Percentiles rank a stretch among this genome's conserved stretches.
Evolutionary conservation across 2,329 filamentous ascomycete genomes (phyloP).

Genomic region (Ophiostoma sp.): DNA sequence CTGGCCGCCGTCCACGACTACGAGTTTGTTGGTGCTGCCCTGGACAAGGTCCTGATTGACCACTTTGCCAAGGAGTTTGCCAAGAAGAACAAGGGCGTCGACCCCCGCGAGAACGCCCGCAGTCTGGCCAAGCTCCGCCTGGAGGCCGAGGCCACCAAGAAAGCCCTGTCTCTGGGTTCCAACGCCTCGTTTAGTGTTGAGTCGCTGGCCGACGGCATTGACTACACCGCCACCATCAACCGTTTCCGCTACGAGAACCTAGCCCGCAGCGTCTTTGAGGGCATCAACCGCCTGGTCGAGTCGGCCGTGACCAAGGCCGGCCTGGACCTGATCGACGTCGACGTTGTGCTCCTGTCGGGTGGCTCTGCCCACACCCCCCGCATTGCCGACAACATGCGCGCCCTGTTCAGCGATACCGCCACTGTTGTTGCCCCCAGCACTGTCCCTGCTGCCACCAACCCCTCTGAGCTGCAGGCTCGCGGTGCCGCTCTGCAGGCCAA

Average conservation of each 20-base stretch:
- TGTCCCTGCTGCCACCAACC: constrained; percentile 74
- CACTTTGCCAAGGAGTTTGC: constrained; percentile 98
- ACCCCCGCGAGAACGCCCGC: constrained; percentile 75
- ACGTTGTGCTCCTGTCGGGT: constrained; percentile 89
- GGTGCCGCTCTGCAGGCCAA: constrained; percentile 94
- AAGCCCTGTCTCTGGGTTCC: constrained; percentile 79
- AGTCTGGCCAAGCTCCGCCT: constrained; percentile 87
- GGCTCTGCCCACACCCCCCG: constrained; percentile 91
- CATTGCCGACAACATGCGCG: constrained; percentile 73
- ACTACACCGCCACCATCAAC: constrained; percentile 91
- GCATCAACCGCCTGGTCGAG: constrained; percentile 80
- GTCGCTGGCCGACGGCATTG: constrained; percentile 78
- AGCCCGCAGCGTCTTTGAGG: constrained; percentile 76
- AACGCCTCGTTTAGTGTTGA: constrained; percentile 92
- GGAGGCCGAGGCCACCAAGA: constrained; percentile 87
- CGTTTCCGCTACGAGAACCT: constrained; percentile 87
- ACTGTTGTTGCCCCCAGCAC: constrained; percentile 79
- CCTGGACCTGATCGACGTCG: constrained; percentile 85
- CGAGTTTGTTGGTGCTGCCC: constrained; percentile 76
- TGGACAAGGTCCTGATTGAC: constrained; percentile 89
- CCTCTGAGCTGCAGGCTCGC: constrained; percentile 80
- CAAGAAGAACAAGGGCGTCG: constrained; percentile 82
- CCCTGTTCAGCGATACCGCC: constrained; percentile 76
- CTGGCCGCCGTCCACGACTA: constrained; percentile 93
- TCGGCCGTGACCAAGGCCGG: constrained; percentile 85